Conservation (phyloP, 352 stramenopile species). For the Globisporangium emineosum region DNA sequence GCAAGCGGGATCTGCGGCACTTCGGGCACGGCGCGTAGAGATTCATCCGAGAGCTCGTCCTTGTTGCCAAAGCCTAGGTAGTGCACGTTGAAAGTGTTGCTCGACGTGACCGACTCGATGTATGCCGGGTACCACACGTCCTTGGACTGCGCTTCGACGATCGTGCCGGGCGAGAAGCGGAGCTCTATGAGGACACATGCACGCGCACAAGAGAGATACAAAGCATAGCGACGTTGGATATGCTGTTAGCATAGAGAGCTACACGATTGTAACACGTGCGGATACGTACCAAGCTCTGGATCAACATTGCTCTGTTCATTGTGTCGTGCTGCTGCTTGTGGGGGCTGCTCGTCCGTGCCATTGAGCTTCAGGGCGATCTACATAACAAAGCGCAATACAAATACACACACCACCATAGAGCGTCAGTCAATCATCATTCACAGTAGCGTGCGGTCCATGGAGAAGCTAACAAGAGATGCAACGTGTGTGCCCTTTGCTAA, state of each 20-base stretch:
- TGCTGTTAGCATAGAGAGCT: too few relatives aligned
- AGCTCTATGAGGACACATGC: conserved; percentile 29
- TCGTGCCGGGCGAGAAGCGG: conserved; percentile 39
- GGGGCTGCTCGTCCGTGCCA: neutral
- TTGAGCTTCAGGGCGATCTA: conserved; percentile 29
- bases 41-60: conserved; percentile 39
- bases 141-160: conserved; percentile 62
- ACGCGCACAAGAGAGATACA: neutral
- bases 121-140: conserved; percentile 67
- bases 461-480: neutral
- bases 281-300: conserved; percentile 6
- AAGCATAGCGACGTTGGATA: neutral
- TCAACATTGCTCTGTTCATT: neutral
- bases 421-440: neutral
- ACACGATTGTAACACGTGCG: too few relatives aligned
- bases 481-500: neutral
- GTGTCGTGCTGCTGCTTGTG: neutral
- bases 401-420: neutral
- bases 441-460: neutral
- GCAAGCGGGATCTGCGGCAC: conserved; percentile 23
- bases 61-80: conserved; percentile 72
- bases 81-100: conserved; percentile 64
- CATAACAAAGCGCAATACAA: neutral
- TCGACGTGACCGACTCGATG: conserved; percentile 52
- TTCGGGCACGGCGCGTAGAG: conserved; percentile 36